These are phyloP conservation scores for Dendryphion nanum DNA, from an alignment of 2,329 filamentous ascomycete species.

Conservation along the genomic window DNA sequence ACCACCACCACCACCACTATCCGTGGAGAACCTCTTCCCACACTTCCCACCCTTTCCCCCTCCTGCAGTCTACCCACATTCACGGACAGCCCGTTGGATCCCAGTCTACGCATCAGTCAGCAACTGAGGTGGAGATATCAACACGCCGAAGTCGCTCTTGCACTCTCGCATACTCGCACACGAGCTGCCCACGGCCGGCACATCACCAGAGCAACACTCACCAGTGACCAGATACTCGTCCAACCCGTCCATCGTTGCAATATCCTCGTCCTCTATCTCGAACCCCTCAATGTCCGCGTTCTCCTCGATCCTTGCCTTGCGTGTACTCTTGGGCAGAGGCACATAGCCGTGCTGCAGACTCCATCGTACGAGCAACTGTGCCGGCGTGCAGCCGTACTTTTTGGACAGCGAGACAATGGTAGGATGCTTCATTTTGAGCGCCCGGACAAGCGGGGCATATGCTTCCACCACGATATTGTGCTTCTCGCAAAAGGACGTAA, in stretches of 20 bases:
- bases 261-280: constrained; percentile 61
- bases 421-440: constrained; percentile 66
- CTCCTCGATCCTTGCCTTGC: constrained; percentile 60
- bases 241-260: constrained; percentile 61
- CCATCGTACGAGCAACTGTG: constrained; percentile 77
- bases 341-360: constrained; percentile 72
- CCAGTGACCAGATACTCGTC: constrained; percentile 65
- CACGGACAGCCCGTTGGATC: too few relatives aligned
- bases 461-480: constrained; percentile 72
- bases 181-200: background rate
- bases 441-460: constrained; percentile 74
- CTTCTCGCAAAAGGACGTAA: constrained; percentile 64
- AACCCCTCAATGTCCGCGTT: constrained; percentile 64
- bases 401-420: constrained; percentile 60
- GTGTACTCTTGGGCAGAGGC: constrained; percentile 71
- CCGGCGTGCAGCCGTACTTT: constrained; percentile 69
- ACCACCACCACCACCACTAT: background rate
- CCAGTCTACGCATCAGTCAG: too few relatives aligned
- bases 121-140: too few relatives aligned
- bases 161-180: background rate
- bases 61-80: too few relatives aligned
- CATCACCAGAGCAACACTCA: constrained; percentile 43
- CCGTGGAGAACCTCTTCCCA: too few relatives aligned
- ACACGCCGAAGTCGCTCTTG: too few relatives aligned
- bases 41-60: too few relatives aligned